Conservation (phyloP, 1,139 yeast genomes). For the Saccharomyces hybrid region DNA sequence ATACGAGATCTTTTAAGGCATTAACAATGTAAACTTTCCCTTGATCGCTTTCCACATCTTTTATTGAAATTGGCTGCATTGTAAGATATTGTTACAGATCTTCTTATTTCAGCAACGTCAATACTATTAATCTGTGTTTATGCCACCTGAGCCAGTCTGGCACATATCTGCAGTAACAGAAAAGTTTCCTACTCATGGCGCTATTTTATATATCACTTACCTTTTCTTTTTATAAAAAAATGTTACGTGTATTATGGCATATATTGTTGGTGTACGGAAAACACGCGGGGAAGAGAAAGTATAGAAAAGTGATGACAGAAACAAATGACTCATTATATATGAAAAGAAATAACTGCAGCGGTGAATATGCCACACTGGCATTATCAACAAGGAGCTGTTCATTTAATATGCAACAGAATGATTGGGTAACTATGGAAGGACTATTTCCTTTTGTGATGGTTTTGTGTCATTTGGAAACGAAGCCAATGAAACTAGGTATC, state of each 20-base stretch:
- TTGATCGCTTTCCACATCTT: background rate
- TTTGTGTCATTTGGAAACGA: too few species aligned
- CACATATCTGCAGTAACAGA: too few species aligned
- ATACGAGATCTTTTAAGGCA: conserved; percentile 10
- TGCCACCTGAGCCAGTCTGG: background rate
- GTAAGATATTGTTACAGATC: background rate
- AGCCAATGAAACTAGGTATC: too few species aligned
- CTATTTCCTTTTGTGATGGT: too few species aligned
- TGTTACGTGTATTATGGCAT: background rate
- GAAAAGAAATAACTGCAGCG: background rate
- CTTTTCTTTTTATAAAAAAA: background rate
- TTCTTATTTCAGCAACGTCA: background rate
- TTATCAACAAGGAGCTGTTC: background rate
- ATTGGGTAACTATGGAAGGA: too few species aligned
- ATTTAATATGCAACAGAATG: too few species aligned
- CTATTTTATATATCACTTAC: background rate
- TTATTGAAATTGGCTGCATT: background rate
- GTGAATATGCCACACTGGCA: background rate
- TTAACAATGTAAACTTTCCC: background rate
- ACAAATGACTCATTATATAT: background rate
- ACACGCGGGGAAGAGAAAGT: background rate
- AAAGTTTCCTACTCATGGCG: background rate
- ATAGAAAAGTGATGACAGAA: background rate
- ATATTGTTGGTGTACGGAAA: background rate
- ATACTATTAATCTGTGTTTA: background rate